phyloP scores from a whole-genome alignment of 441 rosid genomes.

The Populus hybrid region DNA sequence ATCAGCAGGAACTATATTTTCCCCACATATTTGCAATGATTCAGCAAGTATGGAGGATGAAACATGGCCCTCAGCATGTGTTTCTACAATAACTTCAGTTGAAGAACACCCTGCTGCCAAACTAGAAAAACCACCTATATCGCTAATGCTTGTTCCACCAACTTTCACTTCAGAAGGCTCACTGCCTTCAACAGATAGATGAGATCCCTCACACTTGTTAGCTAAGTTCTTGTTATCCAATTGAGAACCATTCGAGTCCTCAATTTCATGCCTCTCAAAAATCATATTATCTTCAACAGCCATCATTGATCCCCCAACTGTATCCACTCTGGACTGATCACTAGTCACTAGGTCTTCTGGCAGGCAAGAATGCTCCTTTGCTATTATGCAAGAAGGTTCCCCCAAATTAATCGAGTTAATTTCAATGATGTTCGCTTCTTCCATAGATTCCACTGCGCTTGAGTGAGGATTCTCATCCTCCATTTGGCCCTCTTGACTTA shows the following conservation, averaged over 20 bases:
- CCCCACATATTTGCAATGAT: slow-evolving; percentile 22
- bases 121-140: slow-evolving; percentile 21
- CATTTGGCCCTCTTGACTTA: slow-evolving; percentile 22
- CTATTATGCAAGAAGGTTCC: slow-evolving; percentile 31
- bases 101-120: slow-evolving; percentile 23
- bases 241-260: slow-evolving; percentile 25
- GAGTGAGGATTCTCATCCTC: slow-evolving; percentile 22
- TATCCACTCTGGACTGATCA: slow-evolving; percentile 23
- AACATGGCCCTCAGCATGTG: slow-evolving; percentile 10
- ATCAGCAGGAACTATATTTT: slow-evolving; percentile 11
- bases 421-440: slow-evolving; percentile 28
- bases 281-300: slow-evolving; percentile 20
- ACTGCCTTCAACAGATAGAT: slow-evolving; percentile 23
- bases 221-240: slow-evolving; percentile 22
- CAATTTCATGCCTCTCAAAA: slow-evolving; percentile 30
- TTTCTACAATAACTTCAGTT: slow-evolving; percentile 26
- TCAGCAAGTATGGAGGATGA: slow-evolving; percentile 23
- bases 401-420: slow-evolving; percentile 23
- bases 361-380: slow-evolving; percentile 34
- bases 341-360: slow-evolving; percentile 21
- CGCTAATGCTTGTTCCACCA: slow-evolving; percentile 25
- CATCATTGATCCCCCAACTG: slow-evolving; percentile 17
- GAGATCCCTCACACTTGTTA: slow-evolving; percentile 30
- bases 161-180: slow-evolving; percentile 27
- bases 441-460: slow-evolving; percentile 25